These are phyloP conservation scores for Chaetothyriales sp. DNA, from an alignment of 2,329 filamentous ascomycete species.

Conservation along the genomic window DNA sequence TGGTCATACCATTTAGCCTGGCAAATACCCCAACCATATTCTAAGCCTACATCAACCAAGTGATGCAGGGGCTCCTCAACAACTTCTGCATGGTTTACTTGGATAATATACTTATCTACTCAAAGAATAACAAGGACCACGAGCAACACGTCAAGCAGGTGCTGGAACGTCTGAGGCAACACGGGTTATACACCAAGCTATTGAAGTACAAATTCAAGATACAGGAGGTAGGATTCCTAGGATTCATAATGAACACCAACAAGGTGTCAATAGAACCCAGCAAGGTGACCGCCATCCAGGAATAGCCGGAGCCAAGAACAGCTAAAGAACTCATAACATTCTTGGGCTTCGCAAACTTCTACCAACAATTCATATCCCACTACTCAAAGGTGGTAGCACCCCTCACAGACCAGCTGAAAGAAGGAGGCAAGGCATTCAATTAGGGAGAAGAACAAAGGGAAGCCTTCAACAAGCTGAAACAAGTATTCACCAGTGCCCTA, in stretches of 20 bases:
- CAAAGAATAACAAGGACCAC: constrained; percentile 6
- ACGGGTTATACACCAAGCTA: constrained; percentile 5
- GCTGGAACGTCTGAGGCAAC: constrained; percentile 3
- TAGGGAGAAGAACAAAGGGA: constrained; percentile 4
- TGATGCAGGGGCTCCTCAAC: constrained; percentile 11
- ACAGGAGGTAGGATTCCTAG: constrained; percentile 9
- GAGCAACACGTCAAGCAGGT: constrained; percentile 7
- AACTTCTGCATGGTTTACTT: constrained; percentile 8
- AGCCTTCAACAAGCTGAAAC: constrained; percentile 16
- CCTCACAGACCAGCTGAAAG: constrained; percentile 15
- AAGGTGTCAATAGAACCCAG: constrained; percentile 9
- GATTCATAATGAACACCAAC: constrained; percentile 7
- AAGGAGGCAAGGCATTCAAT: constrained; percentile 6
- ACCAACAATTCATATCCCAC: constrained; percentile 20
- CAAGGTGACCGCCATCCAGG: constrained; percentile 9
- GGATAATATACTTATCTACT: constrained; percentile 22
- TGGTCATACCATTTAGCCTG: constrained; percentile 14
- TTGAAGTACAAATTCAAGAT: constrained; percentile 12
- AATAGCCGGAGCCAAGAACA: constrained; percentile 10
- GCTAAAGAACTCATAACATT: constrained; percentile 18
- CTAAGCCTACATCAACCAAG: constrained; percentile 18
- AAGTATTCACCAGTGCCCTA: constrained; percentile 4
- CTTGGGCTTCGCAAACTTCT: constrained; percentile 23
- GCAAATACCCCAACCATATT: constrained; percentile 16
- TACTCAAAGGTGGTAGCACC: no score